Evolutionary conservation across 371 early-diverging fungal genomes (phyloP).

Genomic region (Blakeslea trispora): DNA sequence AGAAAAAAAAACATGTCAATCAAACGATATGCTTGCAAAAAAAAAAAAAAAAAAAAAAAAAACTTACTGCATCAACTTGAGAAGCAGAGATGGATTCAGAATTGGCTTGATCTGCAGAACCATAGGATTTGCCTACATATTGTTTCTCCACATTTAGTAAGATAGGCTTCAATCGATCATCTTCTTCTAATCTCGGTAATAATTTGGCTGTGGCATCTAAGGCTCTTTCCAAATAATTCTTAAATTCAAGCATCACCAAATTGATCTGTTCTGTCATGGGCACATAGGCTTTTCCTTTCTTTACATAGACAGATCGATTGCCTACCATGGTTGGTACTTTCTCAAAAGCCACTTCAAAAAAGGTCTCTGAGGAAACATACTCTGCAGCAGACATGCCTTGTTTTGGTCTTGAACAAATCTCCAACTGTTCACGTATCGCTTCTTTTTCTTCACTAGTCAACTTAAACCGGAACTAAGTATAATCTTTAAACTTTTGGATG

Average conservation of each 20-base stretch:
- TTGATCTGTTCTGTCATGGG: slow-evolving; percentile 72
- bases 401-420: slow-evolving; percentile 9
- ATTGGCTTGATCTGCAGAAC: slow-evolving; percentile 28
- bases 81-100: slow-evolving; percentile 62
- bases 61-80: slow-evolving; percentile 64
- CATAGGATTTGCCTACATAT: slow-evolving; percentile 68
- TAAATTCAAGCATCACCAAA: slow-evolving; percentile 82
- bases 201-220: slow-evolving; percentile 56
- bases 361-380: slow-evolving; percentile 41
- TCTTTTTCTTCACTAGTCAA: slow-evolving; percentile 25
- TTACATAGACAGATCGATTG: slow-evolving; percentile 71
- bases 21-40: not conserved
- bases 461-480: slow-evolving; percentile 6
- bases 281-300: slow-evolving; percentile 84
- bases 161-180: slow-evolving; percentile 88
- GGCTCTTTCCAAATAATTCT: slow-evolving; percentile 44
- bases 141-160: slow-evolving; percentile 86
- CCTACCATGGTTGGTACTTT: slow-evolving; percentile 78
- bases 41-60: not conserved
- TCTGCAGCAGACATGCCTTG: slow-evolving; percentile 14
- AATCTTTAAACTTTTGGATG: not conserved
- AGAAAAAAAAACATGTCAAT: not conserved
- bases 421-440: slow-evolving; percentile 13
- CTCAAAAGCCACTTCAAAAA: slow-evolving; percentile 83
- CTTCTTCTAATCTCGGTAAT: slow-evolving; percentile 91